phyloP scores from a whole-genome alignment of 1,284 basidiomycete species.

The Xanthoconium separans region DNA sequence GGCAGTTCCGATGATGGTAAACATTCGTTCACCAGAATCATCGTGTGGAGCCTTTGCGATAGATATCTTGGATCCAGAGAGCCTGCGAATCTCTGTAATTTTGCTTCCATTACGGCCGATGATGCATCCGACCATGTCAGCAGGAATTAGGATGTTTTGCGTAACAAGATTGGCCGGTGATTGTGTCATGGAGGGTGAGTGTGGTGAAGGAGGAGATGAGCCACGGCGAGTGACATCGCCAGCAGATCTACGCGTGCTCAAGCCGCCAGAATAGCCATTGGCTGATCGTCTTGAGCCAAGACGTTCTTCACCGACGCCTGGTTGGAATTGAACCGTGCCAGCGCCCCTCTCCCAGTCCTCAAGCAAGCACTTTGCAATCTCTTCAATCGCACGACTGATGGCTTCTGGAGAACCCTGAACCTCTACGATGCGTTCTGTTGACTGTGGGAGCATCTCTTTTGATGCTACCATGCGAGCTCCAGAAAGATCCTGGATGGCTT shows the following conservation, averaged over 20 bases:
- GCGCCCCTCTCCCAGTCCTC: conserved; percentile 96
- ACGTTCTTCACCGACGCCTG: conserved; percentile 79
- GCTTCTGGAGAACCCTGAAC: conserved; percentile 91
- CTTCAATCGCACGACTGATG: conserved; percentile 88
- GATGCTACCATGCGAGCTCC: conserved; percentile 97
- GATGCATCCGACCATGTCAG: conserved; percentile 98
- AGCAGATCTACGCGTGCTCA: conserved; percentile 55
- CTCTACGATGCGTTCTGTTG: conserved; percentile 97
- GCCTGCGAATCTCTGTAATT: conserved; percentile 97
- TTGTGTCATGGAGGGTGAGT: conserved; percentile 50
- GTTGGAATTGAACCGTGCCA: conserved; percentile 95
- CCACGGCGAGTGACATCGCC: conserved; percentile 48
- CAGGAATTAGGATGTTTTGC: conserved; percentile 98
- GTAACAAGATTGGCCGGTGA: conserved; percentile 83
- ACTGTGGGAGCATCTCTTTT: conserved; percentile 98
- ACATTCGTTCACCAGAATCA: conserved; percentile 98
- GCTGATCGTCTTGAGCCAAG: conserved; percentile 45
- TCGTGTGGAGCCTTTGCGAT: conserved; percentile 99
- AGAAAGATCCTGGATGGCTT: conserved; percentile 97
- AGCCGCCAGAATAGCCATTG: conserved; percentile 46
- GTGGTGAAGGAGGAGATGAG: conserved; percentile 58
- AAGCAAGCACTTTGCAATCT: conserved; percentile 93
- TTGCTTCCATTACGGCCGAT: conserved; percentile 97
- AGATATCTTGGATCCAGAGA: conserved; percentile 95
- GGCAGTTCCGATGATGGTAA: conserved; percentile 96